A percentile compares a stretch with the other conserved stretches of the same genome.
phyloP scores from a whole-genome alignment of 2,329 filamentous ascomycete species.

The Apiospora kogelbergensis region DNA sequence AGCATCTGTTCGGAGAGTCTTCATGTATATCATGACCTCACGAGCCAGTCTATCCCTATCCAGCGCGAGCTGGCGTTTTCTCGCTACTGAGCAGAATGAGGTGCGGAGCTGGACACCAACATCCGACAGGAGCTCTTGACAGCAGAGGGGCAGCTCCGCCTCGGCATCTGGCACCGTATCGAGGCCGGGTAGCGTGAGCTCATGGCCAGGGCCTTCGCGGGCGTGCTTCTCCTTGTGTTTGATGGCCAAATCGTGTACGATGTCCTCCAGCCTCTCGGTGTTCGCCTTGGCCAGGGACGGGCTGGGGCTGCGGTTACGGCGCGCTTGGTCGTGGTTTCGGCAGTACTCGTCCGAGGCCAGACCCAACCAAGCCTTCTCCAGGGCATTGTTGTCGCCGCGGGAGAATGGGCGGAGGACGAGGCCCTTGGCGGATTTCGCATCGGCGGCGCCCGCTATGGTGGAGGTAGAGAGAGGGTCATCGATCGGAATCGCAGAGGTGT shows the following conservation, averaged over 20 bases:
- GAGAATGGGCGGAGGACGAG: constrained; percentile 73
- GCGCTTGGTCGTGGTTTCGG: constrained; percentile 44
- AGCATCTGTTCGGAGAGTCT: constrained; percentile 23
- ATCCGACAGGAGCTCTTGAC: constrained; percentile 47
- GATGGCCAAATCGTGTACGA: constrained; percentile 44
- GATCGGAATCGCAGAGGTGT: constrained; percentile 77
- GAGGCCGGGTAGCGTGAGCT: constrained; percentile 27
- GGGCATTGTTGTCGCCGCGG: constrained; percentile 71
- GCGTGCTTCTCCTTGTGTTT: constrained; percentile 50
- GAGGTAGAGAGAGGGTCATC: constrained; percentile 81
- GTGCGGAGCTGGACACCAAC: constrained; percentile 46
- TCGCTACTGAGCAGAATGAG: constrained; percentile 50
- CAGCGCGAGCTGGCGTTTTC: constrained; percentile 40
- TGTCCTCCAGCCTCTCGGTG: constrained; percentile 34
- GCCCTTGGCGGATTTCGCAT: constrained; percentile 54
- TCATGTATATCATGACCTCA: constrained; percentile 42
- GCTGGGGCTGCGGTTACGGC: constrained; percentile 32
- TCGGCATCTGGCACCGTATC: constrained; percentile 28
- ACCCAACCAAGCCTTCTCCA: constrained; percentile 75
- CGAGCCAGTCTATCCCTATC: constrained; percentile 45
- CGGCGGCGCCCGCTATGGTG: constrained; percentile 48
- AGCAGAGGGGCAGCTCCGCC: constrained; percentile 43
- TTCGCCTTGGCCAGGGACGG: constrained; percentile 35
- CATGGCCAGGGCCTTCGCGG: constrained; percentile 33
- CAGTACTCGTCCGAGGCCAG: constrained; percentile 52